phyloP scores from a whole-genome alignment of 768 basidiomycete genomes.

The Rhodotorula paludigena region DNA sequence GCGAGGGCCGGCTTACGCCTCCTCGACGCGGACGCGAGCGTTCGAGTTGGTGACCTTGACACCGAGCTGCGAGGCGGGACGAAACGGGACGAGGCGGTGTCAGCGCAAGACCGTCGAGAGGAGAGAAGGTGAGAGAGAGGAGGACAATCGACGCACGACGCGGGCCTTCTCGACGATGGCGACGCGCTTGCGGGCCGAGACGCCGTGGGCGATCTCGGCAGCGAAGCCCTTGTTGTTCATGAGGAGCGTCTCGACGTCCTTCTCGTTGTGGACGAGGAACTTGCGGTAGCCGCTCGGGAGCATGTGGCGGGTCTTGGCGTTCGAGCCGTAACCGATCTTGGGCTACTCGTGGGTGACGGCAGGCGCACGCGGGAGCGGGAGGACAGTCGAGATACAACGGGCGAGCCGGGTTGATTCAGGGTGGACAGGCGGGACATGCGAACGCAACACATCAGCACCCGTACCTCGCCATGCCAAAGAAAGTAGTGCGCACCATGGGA shows the following conservation, averaged over 20 bases:
- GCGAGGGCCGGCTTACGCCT: slow-evolving; percentile 50
- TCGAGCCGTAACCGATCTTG: slow-evolving; percentile 64
- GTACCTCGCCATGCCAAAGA: neutral
- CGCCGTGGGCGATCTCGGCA: slow-evolving; percentile 93
- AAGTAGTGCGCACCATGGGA: slow-evolving; percentile 20
- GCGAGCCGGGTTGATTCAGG: too few relatives aligned
- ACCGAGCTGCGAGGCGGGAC: slow-evolving; percentile 52
- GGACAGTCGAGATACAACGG: too few relatives aligned
- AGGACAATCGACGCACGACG: slow-evolving; percentile 50
- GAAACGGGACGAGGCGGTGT: neutral
- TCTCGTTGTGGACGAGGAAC: slow-evolving; percentile 86
- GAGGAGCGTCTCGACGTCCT: slow-evolving; percentile 68
- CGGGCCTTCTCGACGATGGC: slow-evolving; percentile 75
- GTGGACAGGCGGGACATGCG: slow-evolving; percentile 33
- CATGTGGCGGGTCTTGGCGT: slow-evolving; percentile 91
- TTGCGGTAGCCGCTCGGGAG: slow-evolving; percentile 95
- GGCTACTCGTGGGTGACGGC: too few relatives aligned
- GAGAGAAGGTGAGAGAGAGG: neutral
- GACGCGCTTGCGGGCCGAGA: slow-evolving; percentile 90
- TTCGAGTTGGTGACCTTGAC: slow-evolving; percentile 92
- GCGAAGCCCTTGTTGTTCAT: slow-evolving; percentile 56
- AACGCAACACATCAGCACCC: slow-evolving; percentile 49
- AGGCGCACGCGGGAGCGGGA: too few relatives aligned
- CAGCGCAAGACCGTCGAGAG: neutral
- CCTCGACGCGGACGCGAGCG: slow-evolving; percentile 90